These are phyloP conservation scores for Phytopythium kandeliae DNA, from an alignment of 352 stramenopile species.

Conservation along the genomic window DNA sequence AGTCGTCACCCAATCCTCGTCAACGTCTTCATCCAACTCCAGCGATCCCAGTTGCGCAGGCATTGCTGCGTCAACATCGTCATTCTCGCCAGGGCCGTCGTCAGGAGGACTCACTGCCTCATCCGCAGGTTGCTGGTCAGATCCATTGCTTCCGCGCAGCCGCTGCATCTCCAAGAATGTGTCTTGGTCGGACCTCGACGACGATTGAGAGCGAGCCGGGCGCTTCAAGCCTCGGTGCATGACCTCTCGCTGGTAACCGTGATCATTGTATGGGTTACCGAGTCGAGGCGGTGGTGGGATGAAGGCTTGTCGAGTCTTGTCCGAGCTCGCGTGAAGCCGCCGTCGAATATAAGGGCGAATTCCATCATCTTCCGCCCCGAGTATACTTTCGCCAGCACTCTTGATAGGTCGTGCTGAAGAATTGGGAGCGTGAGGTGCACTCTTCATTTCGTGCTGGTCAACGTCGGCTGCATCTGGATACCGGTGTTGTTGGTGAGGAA, in stretches of 20 bases:
- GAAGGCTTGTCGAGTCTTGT: neutral
- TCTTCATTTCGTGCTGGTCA: conserved; percentile 21
- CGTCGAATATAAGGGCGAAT: neutral
- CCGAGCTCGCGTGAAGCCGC: neutral
- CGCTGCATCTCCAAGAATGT: neutral
- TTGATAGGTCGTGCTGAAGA: neutral
- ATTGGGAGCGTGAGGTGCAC: neutral
- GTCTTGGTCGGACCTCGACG: neutral
- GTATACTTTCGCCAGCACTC: neutral
- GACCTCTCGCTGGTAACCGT: neutral
- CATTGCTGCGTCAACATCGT: neutral
- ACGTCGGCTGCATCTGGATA: conserved; percentile 13
- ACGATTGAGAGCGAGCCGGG: neutral
- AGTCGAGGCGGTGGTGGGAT: neutral
- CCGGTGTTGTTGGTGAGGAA: conserved; percentile 9
- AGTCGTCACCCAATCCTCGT: neutral
- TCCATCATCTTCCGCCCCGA: neutral
- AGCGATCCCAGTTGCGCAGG: neutral
- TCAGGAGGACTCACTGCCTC: neutral
- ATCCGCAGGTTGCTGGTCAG: neutral
- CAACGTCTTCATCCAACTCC: neutral
- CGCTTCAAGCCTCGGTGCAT: conserved; percentile 1
- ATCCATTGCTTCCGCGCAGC: neutral
- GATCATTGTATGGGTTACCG: neutral
- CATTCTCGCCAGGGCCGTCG: neutral